Percentiles rank a stretch among this genome's conserved stretches.
These are phyloP conservation scores for Crithidia expoeki DNA, from an alignment of 208 protist genomes.

Conservation along the genomic window DNA sequence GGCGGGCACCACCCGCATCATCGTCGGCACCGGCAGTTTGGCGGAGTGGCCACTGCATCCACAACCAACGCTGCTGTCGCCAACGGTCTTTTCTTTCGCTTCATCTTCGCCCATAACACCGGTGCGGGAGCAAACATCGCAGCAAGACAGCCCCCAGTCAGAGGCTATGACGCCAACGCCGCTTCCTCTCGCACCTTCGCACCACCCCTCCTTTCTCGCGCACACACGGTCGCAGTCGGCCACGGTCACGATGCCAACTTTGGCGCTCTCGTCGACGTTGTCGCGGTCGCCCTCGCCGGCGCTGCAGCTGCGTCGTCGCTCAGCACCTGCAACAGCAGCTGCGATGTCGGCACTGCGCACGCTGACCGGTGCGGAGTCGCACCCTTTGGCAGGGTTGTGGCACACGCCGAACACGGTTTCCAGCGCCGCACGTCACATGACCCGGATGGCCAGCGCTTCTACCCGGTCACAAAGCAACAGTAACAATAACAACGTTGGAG, in stretches of 20 bases:
- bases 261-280: background rate
- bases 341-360: conserved; percentile 7
- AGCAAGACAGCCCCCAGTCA: background rate
- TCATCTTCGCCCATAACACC: background rate
- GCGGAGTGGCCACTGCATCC: conserved; percentile 2
- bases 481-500: background rate
- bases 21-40: conserved; percentile 22
- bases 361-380: background rate
- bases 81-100: background rate
- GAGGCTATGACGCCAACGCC: background rate
- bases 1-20: conserved; percentile 25
- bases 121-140: background rate
- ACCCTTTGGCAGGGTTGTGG: background rate
- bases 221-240: background rate
- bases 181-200: no score
- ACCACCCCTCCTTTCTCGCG: background rate
- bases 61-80: background rate
- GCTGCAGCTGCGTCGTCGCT: background rate
- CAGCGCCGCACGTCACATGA: background rate
- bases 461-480: background rate
- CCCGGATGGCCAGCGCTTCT: background rate
- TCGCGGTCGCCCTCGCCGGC: background rate
- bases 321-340: background rate
- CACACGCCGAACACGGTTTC: background rate
- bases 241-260: background rate